Evolutionary conservation across 1,284 basidiomycete genomes (phyloP).

Genomic region (Tilletia indica): DNA sequence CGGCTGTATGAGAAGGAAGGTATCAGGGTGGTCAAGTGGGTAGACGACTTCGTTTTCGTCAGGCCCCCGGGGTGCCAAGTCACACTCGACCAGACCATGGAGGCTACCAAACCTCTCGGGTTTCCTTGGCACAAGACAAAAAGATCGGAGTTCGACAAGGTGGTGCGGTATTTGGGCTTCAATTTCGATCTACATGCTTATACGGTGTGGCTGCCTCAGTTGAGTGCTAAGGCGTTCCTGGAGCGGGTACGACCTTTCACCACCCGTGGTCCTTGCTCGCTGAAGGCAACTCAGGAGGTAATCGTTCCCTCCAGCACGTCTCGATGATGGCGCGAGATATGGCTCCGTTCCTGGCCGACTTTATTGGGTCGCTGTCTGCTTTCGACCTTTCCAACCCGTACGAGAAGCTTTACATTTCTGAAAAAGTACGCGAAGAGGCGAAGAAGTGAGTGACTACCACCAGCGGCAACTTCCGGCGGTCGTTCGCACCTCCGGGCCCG

Average conservation of each 20-base stretch:
- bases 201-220: not conserved
- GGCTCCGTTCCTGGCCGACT: not conserved
- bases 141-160: not conserved
- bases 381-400: not conserved
- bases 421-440: not conserved
- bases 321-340: not conserved
- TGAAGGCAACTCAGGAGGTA: not conserved
- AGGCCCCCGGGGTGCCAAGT: not conserved
- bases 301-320: not conserved
- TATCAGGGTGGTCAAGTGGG: not conserved
- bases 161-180: not conserved
- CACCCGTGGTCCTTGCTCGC: not conserved
- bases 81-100: not conserved
- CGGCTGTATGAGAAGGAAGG: too few relatives aligned
- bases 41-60: slow-evolving; percentile 3
- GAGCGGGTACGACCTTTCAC: not conserved
- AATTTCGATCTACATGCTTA: not conserved
- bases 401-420: not conserved
- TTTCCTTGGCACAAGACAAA: not conserved
- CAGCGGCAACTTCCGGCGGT: not conserved
- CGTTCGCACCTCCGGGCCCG: not conserved
- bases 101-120: not conserved
- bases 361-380: not conserved
- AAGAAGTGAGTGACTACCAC: not conserved
- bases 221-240: not conserved